phyloP scores from a whole-genome alignment of 768 basidiomycete genomes.

The Boletus sensibilis region DNA sequence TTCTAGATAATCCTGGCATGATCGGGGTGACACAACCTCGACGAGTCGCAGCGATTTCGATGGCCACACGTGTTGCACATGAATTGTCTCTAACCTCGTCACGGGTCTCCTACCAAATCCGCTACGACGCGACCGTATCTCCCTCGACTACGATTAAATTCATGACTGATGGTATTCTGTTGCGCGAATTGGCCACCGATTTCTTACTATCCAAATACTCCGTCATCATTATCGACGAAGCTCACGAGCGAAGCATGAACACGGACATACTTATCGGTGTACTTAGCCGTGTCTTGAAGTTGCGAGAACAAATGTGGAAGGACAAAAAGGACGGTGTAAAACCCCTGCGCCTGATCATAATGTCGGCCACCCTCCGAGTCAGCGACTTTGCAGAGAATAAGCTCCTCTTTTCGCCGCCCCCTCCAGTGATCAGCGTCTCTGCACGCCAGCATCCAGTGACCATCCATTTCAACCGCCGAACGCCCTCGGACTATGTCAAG shows the following conservation, averaged over 20 bases:
- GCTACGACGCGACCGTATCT: constrained; percentile 93
- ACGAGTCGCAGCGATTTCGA: constrained; percentile 95
- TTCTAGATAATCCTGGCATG: constrained; percentile 91
- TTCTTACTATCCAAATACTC: constrained; percentile 94
- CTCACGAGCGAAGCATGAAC: constrained; percentile 97
- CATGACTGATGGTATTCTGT: constrained; percentile 97
- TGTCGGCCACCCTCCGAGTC: constrained; percentile 97
- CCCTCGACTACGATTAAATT: constrained; percentile 93
- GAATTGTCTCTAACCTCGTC: constrained; percentile 85
- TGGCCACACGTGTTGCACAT: constrained; percentile 89
- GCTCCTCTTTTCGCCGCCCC: constrained; percentile 74
- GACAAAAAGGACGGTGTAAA: constrained; percentile 69
- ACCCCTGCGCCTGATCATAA: constrained; percentile 92
- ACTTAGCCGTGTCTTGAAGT: constrained; percentile 86
- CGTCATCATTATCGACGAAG: constrained; percentile 95
- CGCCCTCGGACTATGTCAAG: constrained; percentile 80
- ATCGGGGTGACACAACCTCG: constrained; percentile 97
- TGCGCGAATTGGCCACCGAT: constrained; percentile 89
- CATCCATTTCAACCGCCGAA: constrained; percentile 87
- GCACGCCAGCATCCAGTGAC: constrained; percentile 96
- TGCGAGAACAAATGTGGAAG: constrained; percentile 89
- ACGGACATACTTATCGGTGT: constrained; percentile 97
- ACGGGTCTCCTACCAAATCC: constrained; percentile 92
- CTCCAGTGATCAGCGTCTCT: constrained; percentile 88
- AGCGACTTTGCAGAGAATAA: constrained; percentile 89